Percentiles rank a stretch among this genome's conserved stretches.
These are phyloP conservation scores for Alternaria infectoria DNA, from an alignment of 2,329 filamentous ascomycete species.

Conservation along the genomic window DNA sequence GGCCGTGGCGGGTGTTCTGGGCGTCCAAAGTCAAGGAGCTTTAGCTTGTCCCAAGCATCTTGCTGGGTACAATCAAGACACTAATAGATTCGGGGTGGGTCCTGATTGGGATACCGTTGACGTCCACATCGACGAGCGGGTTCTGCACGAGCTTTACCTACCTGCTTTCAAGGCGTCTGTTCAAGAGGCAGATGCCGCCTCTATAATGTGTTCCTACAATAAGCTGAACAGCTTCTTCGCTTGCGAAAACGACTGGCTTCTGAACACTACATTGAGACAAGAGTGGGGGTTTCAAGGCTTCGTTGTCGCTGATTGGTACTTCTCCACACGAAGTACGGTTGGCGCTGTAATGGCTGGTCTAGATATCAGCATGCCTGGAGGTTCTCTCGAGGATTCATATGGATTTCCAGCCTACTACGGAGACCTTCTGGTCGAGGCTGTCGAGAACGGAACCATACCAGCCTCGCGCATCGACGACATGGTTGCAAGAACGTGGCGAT, in stretches of 20 bases:
- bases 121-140: slow-evolving; percentile 64
- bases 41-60: slow-evolving; percentile 63
- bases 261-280: slow-evolving; percentile 52
- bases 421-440: neutral
- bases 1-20: slow-evolving; percentile 2
- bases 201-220: slow-evolving; percentile 8
- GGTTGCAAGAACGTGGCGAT: neutral
- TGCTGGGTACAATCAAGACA: slow-evolving; percentile 49
- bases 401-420: slow-evolving; percentile 2
- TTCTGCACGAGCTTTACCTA: slow-evolving; percentile 59
- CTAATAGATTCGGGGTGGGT: slow-evolving; percentile 69
- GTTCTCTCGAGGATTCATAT: slow-evolving; percentile 1
- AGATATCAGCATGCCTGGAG: slow-evolving; percentile 11
- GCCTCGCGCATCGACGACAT: neutral
- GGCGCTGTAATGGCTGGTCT: slow-evolving; percentile 1
- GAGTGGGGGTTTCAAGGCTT: slow-evolving; percentile 56
- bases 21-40: slow-evolving; percentile 55
- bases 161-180: slow-evolving; percentile 6
- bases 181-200: slow-evolving; percentile 4
- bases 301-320: slow-evolving; percentile 54
- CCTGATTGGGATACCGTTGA: slow-evolving; percentile 62
- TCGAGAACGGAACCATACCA: neutral
- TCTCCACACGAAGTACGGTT: neutral
- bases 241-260: slow-evolving; percentile 50
- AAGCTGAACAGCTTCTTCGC: neutral